Conservation (phyloP, 129 eudicot species). For the Artemisia tridentata region DNA sequence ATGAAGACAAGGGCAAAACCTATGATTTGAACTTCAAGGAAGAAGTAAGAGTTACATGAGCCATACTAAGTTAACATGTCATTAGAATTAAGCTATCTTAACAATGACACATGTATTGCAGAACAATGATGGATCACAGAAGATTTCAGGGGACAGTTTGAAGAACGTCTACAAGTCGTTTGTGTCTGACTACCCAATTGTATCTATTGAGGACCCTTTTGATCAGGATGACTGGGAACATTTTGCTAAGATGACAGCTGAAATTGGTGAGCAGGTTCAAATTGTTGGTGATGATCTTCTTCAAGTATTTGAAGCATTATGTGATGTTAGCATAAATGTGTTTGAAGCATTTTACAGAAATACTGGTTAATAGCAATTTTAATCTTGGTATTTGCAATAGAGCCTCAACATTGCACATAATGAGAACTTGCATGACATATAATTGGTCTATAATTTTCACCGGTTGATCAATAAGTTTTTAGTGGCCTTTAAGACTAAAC, state of each 20-base stretch:
- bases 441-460: no score
- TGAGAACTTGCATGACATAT: no score
- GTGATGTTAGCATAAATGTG: no score
- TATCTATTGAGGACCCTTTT: conserved; percentile 45
- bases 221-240: conserved; percentile 54
- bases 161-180: conserved; percentile 47
- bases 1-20: conserved; percentile 42
- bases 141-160: conserved; percentile 46
- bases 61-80: background rate
- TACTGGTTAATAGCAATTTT: no score
- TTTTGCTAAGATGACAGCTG: conserved; percentile 44
- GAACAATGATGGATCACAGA: conserved; percentile 47
- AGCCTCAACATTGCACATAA: no score
- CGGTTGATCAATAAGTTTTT: no score
- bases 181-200: conserved; percentile 38
- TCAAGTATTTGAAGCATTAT: no score
- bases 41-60: conserved; percentile 30
- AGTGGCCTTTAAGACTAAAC: no score
- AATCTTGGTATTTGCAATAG: no score
- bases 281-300: conserved; percentile 55
- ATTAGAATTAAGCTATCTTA: background rate
- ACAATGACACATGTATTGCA: conserved; percentile 16
- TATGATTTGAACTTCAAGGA: conserved; percentile 61
- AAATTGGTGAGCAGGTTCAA: conserved; percentile 42
- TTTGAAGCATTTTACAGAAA: no score